Conservation (phyloP, 2,329 filamentous ascomycete genomes). For the Xenosphaeropsis pyriputrescens region DNA sequence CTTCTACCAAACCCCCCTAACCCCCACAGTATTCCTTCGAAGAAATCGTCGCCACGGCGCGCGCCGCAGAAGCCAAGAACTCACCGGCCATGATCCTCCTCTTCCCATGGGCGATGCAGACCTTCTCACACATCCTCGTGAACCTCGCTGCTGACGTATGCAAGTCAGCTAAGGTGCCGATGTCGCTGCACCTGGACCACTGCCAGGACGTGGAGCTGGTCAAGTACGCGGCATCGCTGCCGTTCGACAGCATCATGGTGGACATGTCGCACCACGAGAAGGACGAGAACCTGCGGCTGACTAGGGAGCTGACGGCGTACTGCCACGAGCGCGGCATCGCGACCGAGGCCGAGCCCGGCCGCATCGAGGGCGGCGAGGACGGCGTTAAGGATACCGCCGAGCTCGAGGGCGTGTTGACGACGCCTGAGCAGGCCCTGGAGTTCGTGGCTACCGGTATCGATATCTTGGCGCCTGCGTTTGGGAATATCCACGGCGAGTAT, state of each 20-base stretch:
- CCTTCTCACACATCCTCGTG: slow-evolving; percentile 35
- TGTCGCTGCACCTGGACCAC: slow-evolving; percentile 50
- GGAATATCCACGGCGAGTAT: slow-evolving; percentile 51
- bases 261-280: slow-evolving; percentile 61
- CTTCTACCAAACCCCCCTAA: not conserved
- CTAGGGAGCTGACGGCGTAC: slow-evolving; percentile 45
- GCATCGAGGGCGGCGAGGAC: slow-evolving; percentile 5
- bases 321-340: slow-evolving; percentile 50
- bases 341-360: slow-evolving; percentile 47
- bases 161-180: slow-evolving; percentile 35
- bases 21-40: slow-evolving; percentile 32
- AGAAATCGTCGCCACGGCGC: slow-evolving; percentile 4
- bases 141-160: slow-evolving; percentile 36
- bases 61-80: slow-evolving; percentile 48
- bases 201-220: slow-evolving; percentile 43
- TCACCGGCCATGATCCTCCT: slow-evolving; percentile 53
- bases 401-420: slow-evolving; percentile 25
- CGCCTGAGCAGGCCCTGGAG: slow-evolving; percentile 41
- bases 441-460: slow-evolving; percentile 49
- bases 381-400: slow-evolving; percentile 2
- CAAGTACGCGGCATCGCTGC: slow-evolving; percentile 32
- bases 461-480: slow-evolving; percentile 49
- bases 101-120: slow-evolving; percentile 54
- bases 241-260: slow-evolving; percentile 59
- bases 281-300: slow-evolving; percentile 49